These are phyloP conservation scores for Oryza coarctata DNA, from an alignment of 176 grass and related monocot genomes.

Conservation along the genomic window DNA sequence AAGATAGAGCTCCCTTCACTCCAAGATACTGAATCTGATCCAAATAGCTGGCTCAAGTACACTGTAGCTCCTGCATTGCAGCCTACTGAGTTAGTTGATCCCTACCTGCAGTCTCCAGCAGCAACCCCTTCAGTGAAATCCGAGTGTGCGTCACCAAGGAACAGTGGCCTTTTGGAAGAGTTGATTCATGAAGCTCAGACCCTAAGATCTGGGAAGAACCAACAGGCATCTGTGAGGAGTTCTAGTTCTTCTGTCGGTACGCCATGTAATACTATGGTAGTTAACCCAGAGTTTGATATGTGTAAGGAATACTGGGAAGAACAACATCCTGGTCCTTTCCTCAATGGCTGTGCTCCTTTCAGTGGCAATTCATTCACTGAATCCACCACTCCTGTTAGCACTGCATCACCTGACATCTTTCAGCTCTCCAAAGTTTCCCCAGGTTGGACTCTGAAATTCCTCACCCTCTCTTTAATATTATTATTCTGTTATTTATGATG, in stretches of 20 bases:
- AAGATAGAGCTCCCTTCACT: conserved; percentile 99
- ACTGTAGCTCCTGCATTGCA: conserved; percentile 51
- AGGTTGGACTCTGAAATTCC: conserved; percentile 13
- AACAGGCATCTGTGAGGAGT: conserved; percentile 50
- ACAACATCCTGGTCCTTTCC: conserved; percentile 29
- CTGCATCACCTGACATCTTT: conserved; percentile 36
- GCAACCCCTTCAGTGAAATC: conserved; percentile 57
- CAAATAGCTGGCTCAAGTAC: conserved; percentile 66
- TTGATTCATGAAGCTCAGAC: conserved; percentile 66
- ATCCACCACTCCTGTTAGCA: conserved; percentile 34
- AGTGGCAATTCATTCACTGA: conserved; percentile 51
- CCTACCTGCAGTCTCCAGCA: conserved; percentile 58
- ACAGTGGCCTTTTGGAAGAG: conserved; percentile 85
- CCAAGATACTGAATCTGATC: conserved; percentile 94
- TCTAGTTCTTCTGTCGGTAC: conserved; percentile 65
- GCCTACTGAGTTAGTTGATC: conserved; percentile 55
- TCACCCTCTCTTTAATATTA: neutral
- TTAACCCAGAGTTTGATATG: conserved; percentile 52
- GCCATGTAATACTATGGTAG: conserved; percentile 40
- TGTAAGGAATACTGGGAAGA: conserved; percentile 60
- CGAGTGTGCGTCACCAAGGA: conserved; percentile 49
- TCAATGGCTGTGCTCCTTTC: conserved; percentile 40
- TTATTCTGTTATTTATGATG: conserved; percentile 7
- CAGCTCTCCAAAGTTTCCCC: conserved; percentile 41
- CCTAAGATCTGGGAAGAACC: conserved; percentile 49